Evolutionary conservation across 139 green algal species (phyloP), one percentile per base, ranked within the genome.

Genomic region (Asterochloris sp.): DNA sequence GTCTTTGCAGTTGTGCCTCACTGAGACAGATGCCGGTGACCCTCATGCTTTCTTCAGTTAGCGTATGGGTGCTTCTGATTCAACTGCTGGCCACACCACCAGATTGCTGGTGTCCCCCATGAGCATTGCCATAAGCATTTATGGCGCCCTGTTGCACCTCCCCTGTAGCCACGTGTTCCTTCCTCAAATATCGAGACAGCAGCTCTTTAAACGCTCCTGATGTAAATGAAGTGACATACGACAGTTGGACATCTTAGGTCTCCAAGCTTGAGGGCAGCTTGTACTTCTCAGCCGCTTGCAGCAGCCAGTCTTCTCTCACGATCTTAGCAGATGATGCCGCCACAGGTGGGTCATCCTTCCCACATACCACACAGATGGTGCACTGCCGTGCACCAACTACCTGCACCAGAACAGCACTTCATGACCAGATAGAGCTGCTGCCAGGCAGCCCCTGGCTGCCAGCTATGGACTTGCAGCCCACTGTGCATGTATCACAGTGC

Each of bases 251-350:
- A 54, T 6, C 2, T 54, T 6, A 54, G 38, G 6, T 54, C 38
- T 54, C 38, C 6, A 2, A 54, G 38, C 38, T 54, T 69, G 76
- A 54, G 0, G 67, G 60, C 54, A 80, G 76, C 60, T 60, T 80
- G 29, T 81, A 74, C 17, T 81, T n/a, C 63, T 81, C 77, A 62
- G 77, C 77, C n/a, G 61, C 63, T 26, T 81, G 73, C 62, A 81
- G 27, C 9, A 81, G 63, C 77, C 77, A 81, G 26, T 81, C 77
- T 8, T 81, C 77, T 24, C 62, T n/a, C 10, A 81, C 26, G 26
- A 28, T n/a, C 61, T 14, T 61, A 0, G 62, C 26, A 28, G 62
- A 81, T 62, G 16, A 63, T 61, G 62, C 27, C 28, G 28, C 61
- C 61, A 29, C 62, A 62, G 62, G 62, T 81, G 77, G 60, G 38